Percentiles rank a stretch among this genome's conserved stretches.
phyloP scores from a whole-genome alignment of 495 filamentous ascomycete species.

The Lophiostoma macrostomum region DNA sequence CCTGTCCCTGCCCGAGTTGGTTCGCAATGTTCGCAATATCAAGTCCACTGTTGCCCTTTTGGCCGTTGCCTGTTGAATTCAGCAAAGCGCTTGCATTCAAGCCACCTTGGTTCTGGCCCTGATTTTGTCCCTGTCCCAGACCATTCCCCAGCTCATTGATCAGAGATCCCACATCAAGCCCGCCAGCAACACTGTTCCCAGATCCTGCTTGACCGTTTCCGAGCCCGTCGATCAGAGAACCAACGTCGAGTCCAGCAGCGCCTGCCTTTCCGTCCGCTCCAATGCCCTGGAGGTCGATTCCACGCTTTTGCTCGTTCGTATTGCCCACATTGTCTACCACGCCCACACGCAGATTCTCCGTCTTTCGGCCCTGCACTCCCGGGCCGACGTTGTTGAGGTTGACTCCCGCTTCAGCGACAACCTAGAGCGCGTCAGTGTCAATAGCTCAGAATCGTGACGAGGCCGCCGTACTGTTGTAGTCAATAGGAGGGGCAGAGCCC shows the following conservation, averaged over 20 bases:
- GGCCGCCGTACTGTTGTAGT: slow-evolving; percentile 10
- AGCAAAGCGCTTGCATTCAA: no score
- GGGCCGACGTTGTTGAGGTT: slow-evolving; percentile 17
- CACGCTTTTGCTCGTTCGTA: slow-evolving; percentile 3
- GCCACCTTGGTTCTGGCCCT: no score
- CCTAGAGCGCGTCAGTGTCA: slow-evolving; percentile 6
- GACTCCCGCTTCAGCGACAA: slow-evolving; percentile 9
- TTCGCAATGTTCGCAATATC: background rate
- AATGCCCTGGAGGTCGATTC: slow-evolving; percentile 2
- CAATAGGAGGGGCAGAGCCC: slow-evolving; percentile 8
- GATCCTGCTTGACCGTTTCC: background rate
- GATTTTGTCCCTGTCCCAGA: slow-evolving; percentile 1
- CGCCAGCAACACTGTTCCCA: background rate
- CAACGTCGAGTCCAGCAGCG: background rate
- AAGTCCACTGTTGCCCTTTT: background rate
- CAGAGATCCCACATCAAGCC: background rate
- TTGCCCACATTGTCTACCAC: background rate
- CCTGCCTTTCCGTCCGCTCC: background rate
- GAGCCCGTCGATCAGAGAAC: slow-evolving; percentile 1
- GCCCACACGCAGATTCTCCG: slow-evolving; percentile 6
- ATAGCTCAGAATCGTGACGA: background rate
- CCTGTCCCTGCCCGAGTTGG: no score
- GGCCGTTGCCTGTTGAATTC: no score
- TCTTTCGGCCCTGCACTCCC: slow-evolving; percentile 11
- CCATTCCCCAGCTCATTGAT: background rate